A percentile compares a stretch with the other conserved stretches of the same genome.
Conservation (phyloP, 495 filamentous ascomycete species). For the Usnea hakonensis region DNA sequence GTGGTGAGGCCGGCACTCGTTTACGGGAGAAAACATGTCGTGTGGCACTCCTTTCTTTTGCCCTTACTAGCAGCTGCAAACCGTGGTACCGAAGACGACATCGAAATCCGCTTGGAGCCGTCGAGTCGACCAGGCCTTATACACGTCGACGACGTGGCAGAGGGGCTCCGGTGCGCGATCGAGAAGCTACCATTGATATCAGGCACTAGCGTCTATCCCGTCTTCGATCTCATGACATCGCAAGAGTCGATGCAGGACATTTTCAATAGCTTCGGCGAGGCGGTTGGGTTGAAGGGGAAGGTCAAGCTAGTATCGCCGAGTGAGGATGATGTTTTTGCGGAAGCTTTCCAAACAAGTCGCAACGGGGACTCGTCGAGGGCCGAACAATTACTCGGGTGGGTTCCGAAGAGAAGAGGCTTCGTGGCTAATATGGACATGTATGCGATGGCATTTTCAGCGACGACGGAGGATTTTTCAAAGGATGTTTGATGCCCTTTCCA, state of each 20-base stretch:
- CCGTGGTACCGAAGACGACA: too few species aligned
- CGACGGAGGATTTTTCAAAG: too few species aligned
- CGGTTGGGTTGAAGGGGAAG: constrained; percentile 28
- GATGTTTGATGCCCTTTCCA: too few species aligned
- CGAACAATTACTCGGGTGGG: constrained; percentile 34
- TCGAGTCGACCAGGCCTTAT: too few species aligned
- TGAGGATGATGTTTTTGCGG: constrained; percentile 24
- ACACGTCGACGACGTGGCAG: constrained; percentile 30
- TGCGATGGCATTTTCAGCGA: too few species aligned
- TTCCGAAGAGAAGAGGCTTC: constrained; percentile 21
- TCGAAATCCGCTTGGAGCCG: too few species aligned
- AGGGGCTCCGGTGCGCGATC: constrained; percentile 30
- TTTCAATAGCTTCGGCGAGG: constrained; percentile 17
- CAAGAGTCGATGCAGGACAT: constrained; percentile 30
- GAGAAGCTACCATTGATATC: constrained; percentile 31
- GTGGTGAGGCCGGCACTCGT: too few species aligned
- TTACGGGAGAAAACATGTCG: too few species aligned
- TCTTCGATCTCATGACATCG: constrained; percentile 37
- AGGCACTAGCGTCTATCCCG: constrained; percentile 32
- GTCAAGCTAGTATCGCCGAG: constrained; percentile 22
- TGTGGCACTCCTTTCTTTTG: too few species aligned
- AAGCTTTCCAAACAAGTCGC: constrained; percentile 27
- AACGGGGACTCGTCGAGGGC: constrained; percentile 30
- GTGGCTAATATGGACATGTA: too few species aligned
- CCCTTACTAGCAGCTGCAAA: too few species aligned